Evolutionary conservation across 768 basidiomycete genomes (phyloP), one percentile per base, ranked within the genome.

Genomic region (Mycena capillaripes): DNA sequence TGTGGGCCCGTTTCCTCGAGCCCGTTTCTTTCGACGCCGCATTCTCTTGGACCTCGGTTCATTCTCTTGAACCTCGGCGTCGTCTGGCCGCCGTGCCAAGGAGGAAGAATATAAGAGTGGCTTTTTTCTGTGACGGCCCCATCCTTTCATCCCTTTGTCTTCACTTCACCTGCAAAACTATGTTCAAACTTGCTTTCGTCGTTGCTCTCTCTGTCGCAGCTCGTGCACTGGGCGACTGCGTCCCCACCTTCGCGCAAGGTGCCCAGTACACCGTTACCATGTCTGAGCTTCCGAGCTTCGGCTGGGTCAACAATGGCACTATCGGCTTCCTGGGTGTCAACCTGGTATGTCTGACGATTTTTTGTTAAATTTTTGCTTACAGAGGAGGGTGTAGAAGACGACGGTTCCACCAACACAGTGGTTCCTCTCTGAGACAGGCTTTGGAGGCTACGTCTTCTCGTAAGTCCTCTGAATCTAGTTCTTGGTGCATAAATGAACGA

Each of bases 151-250:
- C 34, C 34, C 34, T 36, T 36, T 12, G 34, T 36, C 34, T 36
- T 36, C 34, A 6, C 34, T 36, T 36, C 34, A 36, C 6, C 34
- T 36, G 6, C 34, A 36, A 36, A 36, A 36, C 7, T 38, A 52
- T 50, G 62, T 52, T 32, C 53, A 53, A 56, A 55, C 53, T 66
- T 44, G 38, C 64, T 34, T 56, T 66, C 53, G 53, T 56, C 12
- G 27, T 56, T 7, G 64, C 53, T 19, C 50, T 55, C 53, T 30
- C 48, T 53, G 34, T 56, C 53, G 64, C 64, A 29, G 40, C 64
- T 38, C 50, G 52, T 25, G 64, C 53, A 16, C 44, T 66, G 52
- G 64, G 32, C 64, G 64, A 66, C 53, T 66, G 64, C 53, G 44
- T 40, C n/a, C 52, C 64, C 42, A 42, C 53, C 34, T 56, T 66